A percentile compares a stretch with the other conserved stretches of the same genome.
Conservation (phyloP, 306 rosid species). For the Senna siamea region DNA sequence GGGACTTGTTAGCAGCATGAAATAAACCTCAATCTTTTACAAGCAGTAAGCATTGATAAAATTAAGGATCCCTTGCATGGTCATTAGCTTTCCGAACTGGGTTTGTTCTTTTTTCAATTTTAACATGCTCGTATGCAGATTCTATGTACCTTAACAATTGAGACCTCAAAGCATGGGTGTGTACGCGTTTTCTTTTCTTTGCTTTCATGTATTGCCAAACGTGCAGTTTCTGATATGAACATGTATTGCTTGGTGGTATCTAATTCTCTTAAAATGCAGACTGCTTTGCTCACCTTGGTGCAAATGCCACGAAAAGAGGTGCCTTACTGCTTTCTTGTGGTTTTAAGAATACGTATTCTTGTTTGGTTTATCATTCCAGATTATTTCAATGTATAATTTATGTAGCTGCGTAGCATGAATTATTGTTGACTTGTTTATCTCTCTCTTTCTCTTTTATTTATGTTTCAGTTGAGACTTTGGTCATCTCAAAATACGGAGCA, state of each 20-base stretch:
- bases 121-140: conserved; percentile 14
- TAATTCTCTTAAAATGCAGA: conserved; percentile 51
- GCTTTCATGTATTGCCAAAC: not conserved
- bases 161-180: not conserved
- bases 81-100: not conserved
- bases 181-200: not conserved
- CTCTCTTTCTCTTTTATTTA: conserved; percentile 14
- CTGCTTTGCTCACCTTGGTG: conserved; percentile 66
- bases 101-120: not conserved
- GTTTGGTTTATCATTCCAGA: conserved; percentile 26
- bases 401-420: conserved; percentile 6
- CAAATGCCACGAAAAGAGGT: conserved; percentile 58
- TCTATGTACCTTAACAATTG: conserved; percentile 11
- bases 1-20: no score
- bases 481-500: conserved; percentile 82
- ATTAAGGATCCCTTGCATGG: not conserved
- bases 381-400: conserved; percentile 20
- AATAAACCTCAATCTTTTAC: not conserved
- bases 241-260: conserved; percentile 13
- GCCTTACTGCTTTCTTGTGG: conserved; percentile 27
- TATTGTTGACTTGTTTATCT: conserved; percentile 40
- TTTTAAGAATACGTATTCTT: conserved; percentile 6
- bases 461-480: conserved; percentile 57
- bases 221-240: not conserved
- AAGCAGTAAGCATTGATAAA: not conserved